Evolutionary conservation across 2,329 filamentous ascomycete species (phyloP), one percentile per base, ranked within the genome.

Genomic region (Fusarium neocosmosporiellum): DNA sequence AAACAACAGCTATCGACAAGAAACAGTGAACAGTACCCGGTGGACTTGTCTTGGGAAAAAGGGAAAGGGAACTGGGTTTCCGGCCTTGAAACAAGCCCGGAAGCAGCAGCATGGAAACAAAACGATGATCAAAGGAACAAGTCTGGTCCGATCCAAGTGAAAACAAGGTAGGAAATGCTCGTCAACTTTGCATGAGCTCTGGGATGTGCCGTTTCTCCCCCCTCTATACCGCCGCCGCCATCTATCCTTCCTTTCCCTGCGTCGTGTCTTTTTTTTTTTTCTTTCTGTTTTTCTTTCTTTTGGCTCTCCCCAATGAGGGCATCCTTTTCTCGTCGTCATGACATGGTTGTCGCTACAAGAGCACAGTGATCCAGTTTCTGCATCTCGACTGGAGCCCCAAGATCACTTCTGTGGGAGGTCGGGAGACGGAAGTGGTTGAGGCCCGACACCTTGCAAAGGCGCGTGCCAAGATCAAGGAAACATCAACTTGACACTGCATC

Each of bases 141-240:
- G 22, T 27, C 22, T 24, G 22, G 41, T 18, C 3, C 41, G 22
- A 8, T 43, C 39, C 20, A 14, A 8, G 39, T 43, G 20, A 48
- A 29, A 48, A 29, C 5, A 48, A 48, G 46, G 16, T 50, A 29
- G 46, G 24, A 50, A 50, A 29, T 29, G 9, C 16, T 14, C 46
- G 16, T 50, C 46, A 50, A 50, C 46, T 29, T 5, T 29, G 46
- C 24, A 16, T 50, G 46, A 50, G 46, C 46, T 7, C 11, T 18
- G 2, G 34, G 33, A 54, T 72, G 54, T 63, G 11, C 61, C 34
- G 69, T 72, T 46, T 24, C 20, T 18, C 54, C 46, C 53, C 13
- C 7, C 36, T 63, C 59, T 59, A 50, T 50, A 46, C 14, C 8
- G 22, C 14, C 41, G 8, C 41, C 41, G 22, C n/a, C 41, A 46